Evolutionary conservation across 116 monocot species (phyloP).

Genomic region (Thalassia testudinum): DNA sequence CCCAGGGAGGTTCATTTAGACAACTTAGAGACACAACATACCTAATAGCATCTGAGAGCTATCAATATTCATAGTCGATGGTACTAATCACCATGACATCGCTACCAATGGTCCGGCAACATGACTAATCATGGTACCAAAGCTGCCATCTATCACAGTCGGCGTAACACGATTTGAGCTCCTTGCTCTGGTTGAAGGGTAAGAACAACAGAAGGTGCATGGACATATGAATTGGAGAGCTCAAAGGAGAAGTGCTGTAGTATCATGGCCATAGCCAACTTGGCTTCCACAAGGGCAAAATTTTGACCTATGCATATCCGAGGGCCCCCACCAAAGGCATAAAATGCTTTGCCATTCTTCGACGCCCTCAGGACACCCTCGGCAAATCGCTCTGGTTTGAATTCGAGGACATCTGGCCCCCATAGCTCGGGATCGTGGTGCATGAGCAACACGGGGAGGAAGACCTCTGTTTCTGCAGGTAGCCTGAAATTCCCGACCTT

Average conservation of each 20-base stretch:
- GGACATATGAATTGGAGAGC: conserved; percentile 18
- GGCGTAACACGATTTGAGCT: conserved; percentile 14
- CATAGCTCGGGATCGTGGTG: conserved; percentile 26
- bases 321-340: conserved; percentile 38
- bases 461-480: conserved; percentile 11
- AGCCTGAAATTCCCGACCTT: conserved; percentile 15
- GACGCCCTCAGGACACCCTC: conserved; percentile 36
- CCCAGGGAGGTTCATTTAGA: no score
- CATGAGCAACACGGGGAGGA: conserved; percentile 11
- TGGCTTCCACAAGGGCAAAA: conserved; percentile 37
- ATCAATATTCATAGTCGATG: no score
- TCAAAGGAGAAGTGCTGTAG: conserved; percentile 28
- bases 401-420: conserved; percentile 29
- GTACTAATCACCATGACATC: no score
- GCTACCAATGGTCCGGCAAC: no score
- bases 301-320: conserved; percentile 27
- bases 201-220: conserved; percentile 10
- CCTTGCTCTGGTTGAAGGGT: conserved; percentile 18
- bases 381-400: conserved; percentile 41
- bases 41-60: no score
- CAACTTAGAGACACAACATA: no score
- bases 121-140: no score
- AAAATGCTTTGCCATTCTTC: conserved; percentile 16
- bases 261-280: conserved; percentile 24
- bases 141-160: background rate